Evolutionary conservation across 495 filamentous ascomycete genomes (phyloP).

Genomic region (Podospora fimiseda): DNA sequence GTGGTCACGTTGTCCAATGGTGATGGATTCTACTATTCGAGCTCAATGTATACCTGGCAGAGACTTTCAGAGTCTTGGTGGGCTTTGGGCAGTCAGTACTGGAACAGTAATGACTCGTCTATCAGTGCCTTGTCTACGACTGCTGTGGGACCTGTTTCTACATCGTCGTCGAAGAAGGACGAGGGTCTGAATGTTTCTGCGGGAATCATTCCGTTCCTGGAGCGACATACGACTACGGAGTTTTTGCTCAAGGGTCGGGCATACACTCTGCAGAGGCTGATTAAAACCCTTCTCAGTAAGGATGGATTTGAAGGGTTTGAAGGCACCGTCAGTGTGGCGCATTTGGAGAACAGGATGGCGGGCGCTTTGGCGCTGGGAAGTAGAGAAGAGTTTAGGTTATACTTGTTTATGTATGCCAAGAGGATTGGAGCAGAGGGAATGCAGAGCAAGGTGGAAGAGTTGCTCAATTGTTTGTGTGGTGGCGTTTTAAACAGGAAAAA

Average conservation of each 20-base stretch:
- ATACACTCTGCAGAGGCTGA: constrained; percentile 78
- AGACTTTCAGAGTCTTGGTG: constrained; percentile 93
- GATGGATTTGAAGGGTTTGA: constrained; percentile 94
- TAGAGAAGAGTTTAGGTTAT: constrained; percentile 83
- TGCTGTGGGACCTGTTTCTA: constrained; percentile 46
- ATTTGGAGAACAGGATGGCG: constrained; percentile 91
- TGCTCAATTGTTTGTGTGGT: constrained; percentile 73
- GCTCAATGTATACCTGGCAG: constrained; percentile 84
- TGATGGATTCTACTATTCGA: constrained; percentile 84
- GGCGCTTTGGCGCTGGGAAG: constrained; percentile 80
- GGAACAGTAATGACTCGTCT: constrained; percentile 89
- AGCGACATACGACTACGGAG: constrained; percentile 90
- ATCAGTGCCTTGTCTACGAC: constrained; percentile 70
- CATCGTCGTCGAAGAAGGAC: constrained; percentile 18
- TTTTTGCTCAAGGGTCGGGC: constrained; percentile 86
- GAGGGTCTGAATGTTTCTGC: constrained; percentile 61
- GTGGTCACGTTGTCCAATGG: constrained; percentile 85
- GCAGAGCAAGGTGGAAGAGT: constrained; percentile 82
- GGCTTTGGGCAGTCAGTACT: constrained; percentile 96
- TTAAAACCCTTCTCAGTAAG: constrained; percentile 74
- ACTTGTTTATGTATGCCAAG: constrained; percentile 94
- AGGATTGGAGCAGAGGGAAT: constrained; percentile 85
- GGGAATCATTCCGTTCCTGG: constrained; percentile 85
- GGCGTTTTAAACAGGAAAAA: constrained; percentile 52
- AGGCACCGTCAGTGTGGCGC: constrained; percentile 81